Conservation (phyloP, 768 basidiomycete species). For the Lanmaoa rubissima region DNA sequence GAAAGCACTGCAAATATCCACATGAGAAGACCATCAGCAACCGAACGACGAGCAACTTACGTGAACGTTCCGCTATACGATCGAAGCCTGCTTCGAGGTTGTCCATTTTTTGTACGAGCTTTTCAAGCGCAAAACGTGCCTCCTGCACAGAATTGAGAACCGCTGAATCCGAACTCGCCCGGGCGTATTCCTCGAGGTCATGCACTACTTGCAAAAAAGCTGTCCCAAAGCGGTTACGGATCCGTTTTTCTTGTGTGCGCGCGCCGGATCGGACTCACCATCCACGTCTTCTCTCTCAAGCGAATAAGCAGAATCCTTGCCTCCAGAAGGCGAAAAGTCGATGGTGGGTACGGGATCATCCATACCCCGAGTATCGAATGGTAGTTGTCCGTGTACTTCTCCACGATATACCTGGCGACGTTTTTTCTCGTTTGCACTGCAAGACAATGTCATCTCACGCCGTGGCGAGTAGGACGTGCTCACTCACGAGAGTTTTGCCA, state of each 20-base stretch:
- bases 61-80: conserved; percentile 77
- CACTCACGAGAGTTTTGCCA: conserved; percentile 83
- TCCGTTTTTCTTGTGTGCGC: background rate
- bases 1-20: conserved; percentile 58
- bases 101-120: conserved; percentile 75
- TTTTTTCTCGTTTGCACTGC: conserved; percentile 72
- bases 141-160: conserved; percentile 59
- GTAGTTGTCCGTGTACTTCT: conserved; percentile 82
- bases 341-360: conserved; percentile 76
- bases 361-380: conserved; percentile 81
- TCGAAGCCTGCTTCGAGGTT: conserved; percentile 79
- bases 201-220: conserved; percentile 61
- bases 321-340: conserved; percentile 74
- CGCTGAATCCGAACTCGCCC: conserved; percentile 41
- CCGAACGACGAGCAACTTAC: conserved; percentile 42
- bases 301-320: conserved; percentile 58
- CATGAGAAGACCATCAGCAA: background rate
- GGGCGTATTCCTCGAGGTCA: conserved; percentile 60
- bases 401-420: conserved; percentile 82
- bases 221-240: conserved; percentile 29
- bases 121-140: conserved; percentile 61
- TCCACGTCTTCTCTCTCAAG: conserved; percentile 71
- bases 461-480: conserved; percentile 1
- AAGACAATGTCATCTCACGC: conserved; percentile 5
- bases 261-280: conserved; percentile 47